A percentile compares a stretch with the other conserved stretches of the same genome.
These are phyloP conservation scores for Drechslera avenae DNA, from an alignment of 2,329 filamentous ascomycete species.

Conservation along the genomic window DNA sequence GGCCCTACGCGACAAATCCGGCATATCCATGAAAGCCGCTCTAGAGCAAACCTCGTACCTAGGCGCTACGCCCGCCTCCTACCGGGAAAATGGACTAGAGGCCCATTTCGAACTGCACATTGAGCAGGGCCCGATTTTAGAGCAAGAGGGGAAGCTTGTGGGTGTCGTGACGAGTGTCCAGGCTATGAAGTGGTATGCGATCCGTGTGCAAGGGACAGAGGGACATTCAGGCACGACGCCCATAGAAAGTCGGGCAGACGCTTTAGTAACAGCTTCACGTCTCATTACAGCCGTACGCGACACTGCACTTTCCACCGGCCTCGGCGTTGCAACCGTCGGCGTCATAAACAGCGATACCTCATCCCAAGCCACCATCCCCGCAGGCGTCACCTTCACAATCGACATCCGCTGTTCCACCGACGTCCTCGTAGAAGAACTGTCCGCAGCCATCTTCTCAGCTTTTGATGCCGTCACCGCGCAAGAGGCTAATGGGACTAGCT, in stretches of 20 bases:
- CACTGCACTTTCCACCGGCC: conserved; percentile 20
- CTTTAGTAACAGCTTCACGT: conserved; percentile 34
- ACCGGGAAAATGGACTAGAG: conserved; percentile 65
- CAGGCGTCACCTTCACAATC: conserved; percentile 35
- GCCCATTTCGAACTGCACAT: conserved; percentile 84
- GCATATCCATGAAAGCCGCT: conserved; percentile 53
- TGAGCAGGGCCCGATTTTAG: conserved; percentile 77
- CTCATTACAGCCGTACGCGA: conserved; percentile 35
- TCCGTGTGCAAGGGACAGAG: conserved; percentile 40
- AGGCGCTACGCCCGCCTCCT: conserved; percentile 55
- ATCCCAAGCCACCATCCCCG: conserved; percentile 38
- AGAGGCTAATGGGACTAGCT: conserved; percentile 31
- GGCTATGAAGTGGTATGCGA: conserved; percentile 69
- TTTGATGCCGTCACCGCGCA: conserved; percentile 29
- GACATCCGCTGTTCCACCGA: conserved; percentile 38
- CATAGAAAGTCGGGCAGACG: conserved; percentile 61
- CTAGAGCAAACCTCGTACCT: conserved; percentile 42
- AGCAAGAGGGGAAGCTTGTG: conserved; percentile 64
- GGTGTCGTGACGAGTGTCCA: conserved; percentile 74
- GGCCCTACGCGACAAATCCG: conserved; percentile 54
- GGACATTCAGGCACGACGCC: conserved; percentile 67
- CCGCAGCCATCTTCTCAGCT: conserved; percentile 21
- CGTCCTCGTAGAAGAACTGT: conserved; percentile 31
- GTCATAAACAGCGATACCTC: conserved; percentile 37
- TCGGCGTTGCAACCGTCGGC: conserved; percentile 38